Percentiles rank a stretch among this genome's conserved stretches.
Conservation (phyloP, 139 green algal genomes). For the Haematococcus lacustris region DNA sequence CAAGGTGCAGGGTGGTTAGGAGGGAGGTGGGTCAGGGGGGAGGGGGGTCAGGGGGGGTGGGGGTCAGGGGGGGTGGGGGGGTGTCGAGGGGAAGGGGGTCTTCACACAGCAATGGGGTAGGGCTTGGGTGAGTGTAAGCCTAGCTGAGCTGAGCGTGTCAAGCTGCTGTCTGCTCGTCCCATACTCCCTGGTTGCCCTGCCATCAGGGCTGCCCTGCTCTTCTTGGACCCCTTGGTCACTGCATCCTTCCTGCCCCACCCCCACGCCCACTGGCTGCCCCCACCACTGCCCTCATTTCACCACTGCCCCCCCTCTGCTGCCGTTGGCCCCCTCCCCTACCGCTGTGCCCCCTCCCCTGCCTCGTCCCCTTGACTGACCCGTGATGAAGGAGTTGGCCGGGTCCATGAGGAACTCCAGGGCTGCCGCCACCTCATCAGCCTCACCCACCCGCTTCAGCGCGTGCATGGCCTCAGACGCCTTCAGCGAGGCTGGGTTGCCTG, state of each 20-base stretch:
- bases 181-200: too few relatives aligned
- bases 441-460: constrained; percentile 61
- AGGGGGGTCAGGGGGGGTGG: too few relatives aligned
- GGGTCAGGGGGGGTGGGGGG: not conserved
- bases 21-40: too few relatives aligned
- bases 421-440: constrained; percentile 62
- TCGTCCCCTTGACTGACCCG: too few relatives aligned
- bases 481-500: constrained; percentile 32
- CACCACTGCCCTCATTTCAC: not conserved
- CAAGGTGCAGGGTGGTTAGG: too few relatives aligned
- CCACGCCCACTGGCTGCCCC: not conserved
- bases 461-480: constrained; percentile 61
- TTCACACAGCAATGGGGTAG: too few relatives aligned
- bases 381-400: constrained; percentile 60
- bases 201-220: not conserved
- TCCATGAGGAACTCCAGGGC: constrained; percentile 51
- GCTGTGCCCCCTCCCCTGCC: not conserved
- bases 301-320: not conserved
- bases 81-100: not conserved
- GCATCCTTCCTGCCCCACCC: not conserved
- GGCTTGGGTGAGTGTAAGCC: too few relatives aligned
- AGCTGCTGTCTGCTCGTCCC: too few relatives aligned
- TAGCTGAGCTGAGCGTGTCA: too few relatives aligned
- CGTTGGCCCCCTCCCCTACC: not conserved
- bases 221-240: too few relatives aligned